These are phyloP conservation scores for Berberis thunbergii DNA, from an alignment of 164 flowering plant species.

Conservation along the genomic window DNA sequence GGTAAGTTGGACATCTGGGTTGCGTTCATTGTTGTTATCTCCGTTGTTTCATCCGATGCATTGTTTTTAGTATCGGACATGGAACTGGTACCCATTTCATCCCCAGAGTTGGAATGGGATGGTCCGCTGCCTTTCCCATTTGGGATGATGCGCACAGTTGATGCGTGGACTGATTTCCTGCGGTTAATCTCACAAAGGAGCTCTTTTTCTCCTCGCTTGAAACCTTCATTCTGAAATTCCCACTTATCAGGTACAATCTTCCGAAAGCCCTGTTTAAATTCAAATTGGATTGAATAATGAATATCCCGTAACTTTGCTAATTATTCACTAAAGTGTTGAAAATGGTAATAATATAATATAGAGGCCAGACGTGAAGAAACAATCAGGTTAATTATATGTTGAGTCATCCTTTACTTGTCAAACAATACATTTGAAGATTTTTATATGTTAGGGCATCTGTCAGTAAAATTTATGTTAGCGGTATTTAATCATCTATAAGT, in stretches of 20 bases:
- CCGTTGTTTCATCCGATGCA: slow-evolving; percentile 34
- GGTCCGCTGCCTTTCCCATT: slow-evolving; percentile 13
- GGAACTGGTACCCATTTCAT: slow-evolving; percentile 47
- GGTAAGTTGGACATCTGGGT: slow-evolving; percentile 38
- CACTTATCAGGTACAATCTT: slow-evolving; percentile 68
- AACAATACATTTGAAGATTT: too few species aligned
- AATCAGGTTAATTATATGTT: too few species aligned
- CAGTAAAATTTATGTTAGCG: too few species aligned
- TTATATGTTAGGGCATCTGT: too few species aligned
- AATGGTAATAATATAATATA: too few species aligned
- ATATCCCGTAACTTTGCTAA: too few species aligned
- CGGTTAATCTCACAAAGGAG: slow-evolving; percentile 58
- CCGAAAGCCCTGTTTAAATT: slow-evolving; percentile 49
- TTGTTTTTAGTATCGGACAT: slow-evolving; percentile 40
- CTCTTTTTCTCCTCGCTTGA: slow-evolving; percentile 40
- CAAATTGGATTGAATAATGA: too few species aligned
- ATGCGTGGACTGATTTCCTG: slow-evolving; percentile 27
- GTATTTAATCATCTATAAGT: too few species aligned
- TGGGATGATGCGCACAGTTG: slow-evolving; percentile 1
- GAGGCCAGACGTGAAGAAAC: too few species aligned
- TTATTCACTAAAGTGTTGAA: too few species aligned
- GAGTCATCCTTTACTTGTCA: too few species aligned
- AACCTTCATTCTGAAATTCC: slow-evolving; percentile 64
- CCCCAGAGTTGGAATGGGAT: slow-evolving; percentile 45
- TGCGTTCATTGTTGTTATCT: neutral